These are phyloP conservation scores for Vitis cinerea DNA, from an alignment of 164 flowering plant species.

Conservation along the genomic window DNA sequence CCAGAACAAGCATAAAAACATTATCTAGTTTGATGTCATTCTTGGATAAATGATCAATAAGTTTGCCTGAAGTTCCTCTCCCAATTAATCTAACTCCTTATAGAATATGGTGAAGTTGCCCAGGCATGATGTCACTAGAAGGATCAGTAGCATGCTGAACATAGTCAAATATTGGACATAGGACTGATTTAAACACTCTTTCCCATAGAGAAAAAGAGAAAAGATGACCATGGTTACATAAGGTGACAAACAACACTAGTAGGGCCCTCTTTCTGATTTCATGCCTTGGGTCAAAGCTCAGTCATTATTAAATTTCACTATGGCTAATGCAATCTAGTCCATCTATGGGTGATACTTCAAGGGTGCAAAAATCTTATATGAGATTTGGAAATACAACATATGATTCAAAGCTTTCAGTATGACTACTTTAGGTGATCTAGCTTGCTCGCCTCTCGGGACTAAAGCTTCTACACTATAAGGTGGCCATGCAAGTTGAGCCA, in stretches of 20 bases:
- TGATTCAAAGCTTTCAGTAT: no score
- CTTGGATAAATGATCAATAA: slow-evolving; percentile 76
- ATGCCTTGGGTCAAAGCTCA: slow-evolving; percentile 94
- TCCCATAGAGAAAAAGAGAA: slow-evolving; percentile 95
- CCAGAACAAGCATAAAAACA: slow-evolving; percentile 63
- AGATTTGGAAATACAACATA: no score
- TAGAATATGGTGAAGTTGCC: slow-evolving; percentile 69
- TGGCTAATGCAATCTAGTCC: no score
- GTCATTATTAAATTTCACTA: slow-evolving; percentile 11
- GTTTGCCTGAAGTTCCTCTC: slow-evolving; percentile 88
- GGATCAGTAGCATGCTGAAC: slow-evolving; percentile 96
- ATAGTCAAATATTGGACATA: slow-evolving; percentile 96
- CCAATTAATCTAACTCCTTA: slow-evolving; percentile 74
- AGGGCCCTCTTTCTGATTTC: slow-evolving; percentile 87
- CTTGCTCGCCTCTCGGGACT: no score
- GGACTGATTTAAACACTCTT: slow-evolving; percentile 87
- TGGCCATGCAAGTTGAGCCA: no score
- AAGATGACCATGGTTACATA: slow-evolving; percentile 89
- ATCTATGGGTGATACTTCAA: no score
- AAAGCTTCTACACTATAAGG: no score
- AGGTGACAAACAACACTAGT: slow-evolving; percentile 85
- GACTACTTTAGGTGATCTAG: no score
- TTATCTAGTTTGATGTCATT: slow-evolving; percentile 68
- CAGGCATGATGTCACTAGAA: slow-evolving; percentile 84
- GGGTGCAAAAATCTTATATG: no score